Evolutionary conservation across 495 filamentous ascomycete species (phyloP), one percentile per base, ranked within the genome.

Genomic region (Neurospora sp.): DNA sequence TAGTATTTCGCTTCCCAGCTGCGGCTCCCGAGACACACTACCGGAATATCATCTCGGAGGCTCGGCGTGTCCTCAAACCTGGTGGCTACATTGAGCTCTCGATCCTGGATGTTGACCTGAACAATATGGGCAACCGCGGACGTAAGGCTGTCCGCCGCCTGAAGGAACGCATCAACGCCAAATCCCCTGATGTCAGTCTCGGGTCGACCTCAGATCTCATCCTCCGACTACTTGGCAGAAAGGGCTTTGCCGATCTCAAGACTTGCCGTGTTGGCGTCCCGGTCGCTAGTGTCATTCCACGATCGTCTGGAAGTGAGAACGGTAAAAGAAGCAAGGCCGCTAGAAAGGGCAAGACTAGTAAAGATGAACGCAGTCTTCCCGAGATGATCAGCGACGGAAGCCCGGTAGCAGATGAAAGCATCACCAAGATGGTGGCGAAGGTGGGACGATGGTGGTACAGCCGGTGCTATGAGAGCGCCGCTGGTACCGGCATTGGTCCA

Each of bases 401-500:
- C 4, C 84, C 85, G 24, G 87, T 89, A 7, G 88, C 84, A 38
- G 93, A 96, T 77, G 91, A 93, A 76, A 90, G 88, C 71, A 96
- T 98, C 76, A 92, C 93, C 5, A 94, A 93, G 77, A 96, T 97
- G 84, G 94, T 98, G 24, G 90, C 94, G 24, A 90, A 89, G 74
- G 95, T 99, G 9, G 96, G 96, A 19, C 86, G 96, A 45, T 99
- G 94, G 94, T 98, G 96, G 96, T 98, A 97, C 81, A 91, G 88
- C 5, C 87, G 91, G 70, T 97, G 94, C 84, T 98, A 98, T 80
- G 96, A 98, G 83, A 86, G 81, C 66, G 79, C 81, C 8, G 86
- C 87, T 28, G 84, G 86, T 9, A 84, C 91, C 19, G 81, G 87
- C 34, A 82, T 86, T 2, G 84, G 87, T 36, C 39, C 74, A 3